Conservation (phyloP, 2,329 filamentous ascomycete genomes). For the Cladosporium sp. region DNA sequence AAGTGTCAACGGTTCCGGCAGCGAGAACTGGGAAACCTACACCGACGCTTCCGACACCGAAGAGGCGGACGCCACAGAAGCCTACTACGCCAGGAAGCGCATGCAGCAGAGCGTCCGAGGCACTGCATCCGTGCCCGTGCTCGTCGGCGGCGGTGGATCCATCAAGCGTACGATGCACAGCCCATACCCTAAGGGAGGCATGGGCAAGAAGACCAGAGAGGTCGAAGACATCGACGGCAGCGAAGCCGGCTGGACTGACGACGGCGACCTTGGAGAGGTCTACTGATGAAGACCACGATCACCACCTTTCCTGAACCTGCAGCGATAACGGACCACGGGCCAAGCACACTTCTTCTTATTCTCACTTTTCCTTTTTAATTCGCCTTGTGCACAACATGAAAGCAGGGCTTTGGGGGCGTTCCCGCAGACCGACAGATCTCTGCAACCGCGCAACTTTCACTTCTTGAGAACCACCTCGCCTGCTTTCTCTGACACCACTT, state of each 20-base stretch:
- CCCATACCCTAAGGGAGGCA: constrained; percentile 10
- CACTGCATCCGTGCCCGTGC: not conserved
- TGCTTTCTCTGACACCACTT: too few species aligned
- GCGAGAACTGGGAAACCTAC: constrained; percentile 98
- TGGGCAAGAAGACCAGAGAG: constrained; percentile 16
- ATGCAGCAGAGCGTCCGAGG: not conserved
- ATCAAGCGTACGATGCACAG: constrained; percentile 12
- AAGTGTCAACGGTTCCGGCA: constrained; percentile 51
- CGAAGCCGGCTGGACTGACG: constrained; percentile 35
- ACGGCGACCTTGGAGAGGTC: constrained; percentile 31
- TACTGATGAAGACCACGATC: constrained; percentile 25
- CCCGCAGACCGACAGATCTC: not conserved
- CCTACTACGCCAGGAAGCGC: constrained; percentile 67
- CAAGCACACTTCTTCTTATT: too few species aligned
- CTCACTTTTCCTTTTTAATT: not conserved
- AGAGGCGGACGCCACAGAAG: constrained; percentile 65
- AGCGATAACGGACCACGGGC: too few species aligned
- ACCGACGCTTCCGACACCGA: constrained; percentile 56
- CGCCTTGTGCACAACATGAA: not conserved
- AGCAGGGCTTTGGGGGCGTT: not conserved
- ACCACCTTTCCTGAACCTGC: not conserved
- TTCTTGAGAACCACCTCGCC: too few species aligned
- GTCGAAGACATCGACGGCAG: constrained; percentile 27
- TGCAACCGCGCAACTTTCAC: not conserved
- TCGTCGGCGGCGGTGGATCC: constrained; percentile 7